Conservation (phyloP, 2,329 filamentous ascomycete genomes). For the Cryphonectria naterciae region DNA sequence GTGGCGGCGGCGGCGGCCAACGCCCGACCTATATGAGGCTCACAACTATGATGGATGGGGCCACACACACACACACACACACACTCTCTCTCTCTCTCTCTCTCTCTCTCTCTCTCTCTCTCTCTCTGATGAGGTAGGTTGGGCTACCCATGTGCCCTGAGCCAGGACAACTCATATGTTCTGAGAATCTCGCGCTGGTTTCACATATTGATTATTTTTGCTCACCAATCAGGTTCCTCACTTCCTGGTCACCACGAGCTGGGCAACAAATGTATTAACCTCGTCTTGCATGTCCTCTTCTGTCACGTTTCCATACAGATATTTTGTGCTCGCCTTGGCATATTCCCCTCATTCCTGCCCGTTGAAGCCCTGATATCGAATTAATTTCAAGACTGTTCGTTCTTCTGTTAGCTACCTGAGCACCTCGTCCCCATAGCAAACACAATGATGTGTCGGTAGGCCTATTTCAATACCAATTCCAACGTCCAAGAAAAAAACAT, state of each 20-base stretch:
- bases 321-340: neutral
- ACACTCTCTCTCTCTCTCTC: too few species aligned
- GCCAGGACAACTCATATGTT: slow-evolving; percentile 12
- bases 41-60: neutral
- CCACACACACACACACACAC: too few species aligned
- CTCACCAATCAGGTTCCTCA: slow-evolving; percentile 21
- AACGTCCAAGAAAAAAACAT: neutral
- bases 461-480: neutral
- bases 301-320: neutral
- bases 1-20: neutral
- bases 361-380: neutral
- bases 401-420: neutral
- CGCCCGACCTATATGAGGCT: slow-evolving; percentile 15
- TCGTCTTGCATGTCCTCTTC: neutral
- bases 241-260: neutral
- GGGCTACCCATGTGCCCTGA: neutral
- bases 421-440: neutral
- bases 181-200: neutral
- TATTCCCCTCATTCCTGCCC: neutral
- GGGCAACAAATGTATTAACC: neutral
- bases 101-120: too few species aligned
- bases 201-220: slow-evolving; percentile 7
- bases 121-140: neutral
- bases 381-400: neutral
- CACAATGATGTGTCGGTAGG: slow-evolving; percentile 21